These are phyloP conservation scores for Colletotrichum euphorbiae DNA, from an alignment of 2,329 filamentous ascomycete species.

Conservation along the genomic window DNA sequence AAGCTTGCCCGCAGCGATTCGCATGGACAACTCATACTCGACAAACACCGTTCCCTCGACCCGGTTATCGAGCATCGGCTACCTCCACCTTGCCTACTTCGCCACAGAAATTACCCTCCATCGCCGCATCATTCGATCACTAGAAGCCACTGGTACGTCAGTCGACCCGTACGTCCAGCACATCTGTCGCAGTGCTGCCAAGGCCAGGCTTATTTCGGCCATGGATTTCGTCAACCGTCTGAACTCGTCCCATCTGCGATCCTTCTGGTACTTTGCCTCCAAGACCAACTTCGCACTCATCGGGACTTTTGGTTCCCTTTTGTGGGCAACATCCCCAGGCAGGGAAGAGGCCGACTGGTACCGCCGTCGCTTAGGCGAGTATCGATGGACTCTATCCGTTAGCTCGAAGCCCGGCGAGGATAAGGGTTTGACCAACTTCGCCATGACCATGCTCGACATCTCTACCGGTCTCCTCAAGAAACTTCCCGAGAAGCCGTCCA, in stretches of 20 bases:
- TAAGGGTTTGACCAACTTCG: slow-evolving; percentile 72
- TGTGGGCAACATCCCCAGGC: slow-evolving; percentile 90
- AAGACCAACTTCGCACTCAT: slow-evolving; percentile 95
- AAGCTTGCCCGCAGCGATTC: slow-evolving; percentile 69
- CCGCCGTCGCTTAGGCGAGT: slow-evolving; percentile 84
- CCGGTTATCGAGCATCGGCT: slow-evolving; percentile 73
- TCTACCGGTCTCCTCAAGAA: slow-evolving; percentile 76
- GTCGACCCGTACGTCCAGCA: slow-evolving; percentile 86
- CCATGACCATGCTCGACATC: slow-evolving; percentile 82
- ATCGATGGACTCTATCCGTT: slow-evolving; percentile 92
- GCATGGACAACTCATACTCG: slow-evolving; percentile 72
- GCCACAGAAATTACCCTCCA: slow-evolving; percentile 95
- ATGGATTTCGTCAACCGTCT: slow-evolving; percentile 98
- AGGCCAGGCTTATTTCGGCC: slow-evolving; percentile 91
- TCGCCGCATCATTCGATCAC: slow-evolving; percentile 86
- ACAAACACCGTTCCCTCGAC: slow-evolving; percentile 53
- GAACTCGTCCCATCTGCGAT: slow-evolving; percentile 84
- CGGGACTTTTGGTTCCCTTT: slow-evolving; percentile 89
- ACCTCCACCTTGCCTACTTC: slow-evolving; percentile 92
- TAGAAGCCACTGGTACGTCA: slow-evolving; percentile 58
- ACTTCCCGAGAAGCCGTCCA: slow-evolving; percentile 76
- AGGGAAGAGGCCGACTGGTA: slow-evolving; percentile 95
- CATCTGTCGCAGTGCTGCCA: slow-evolving; percentile 93
- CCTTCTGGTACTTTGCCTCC: slow-evolving; percentile 92
- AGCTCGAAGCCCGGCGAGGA: slow-evolving; percentile 77